Base-by-base conservation (phyloP, 2,329 filamentous ascomycete species). In the Cercospora zeina region DNA sequence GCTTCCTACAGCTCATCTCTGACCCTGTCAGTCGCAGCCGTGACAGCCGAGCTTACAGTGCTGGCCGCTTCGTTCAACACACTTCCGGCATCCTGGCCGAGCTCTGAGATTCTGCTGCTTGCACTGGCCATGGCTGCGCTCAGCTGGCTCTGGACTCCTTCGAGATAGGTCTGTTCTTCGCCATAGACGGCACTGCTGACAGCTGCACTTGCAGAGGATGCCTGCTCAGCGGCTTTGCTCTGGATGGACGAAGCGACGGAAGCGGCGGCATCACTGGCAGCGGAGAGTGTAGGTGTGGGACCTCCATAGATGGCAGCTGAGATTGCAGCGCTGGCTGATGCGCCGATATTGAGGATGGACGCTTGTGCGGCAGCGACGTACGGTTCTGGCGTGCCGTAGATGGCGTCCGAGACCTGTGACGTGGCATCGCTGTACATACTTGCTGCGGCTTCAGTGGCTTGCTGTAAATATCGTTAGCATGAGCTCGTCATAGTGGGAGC, bases 221-320 rank as follows among this genome's bases (percentile, higher is more conserved):
- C 71, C 33, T 79, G 78, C 45, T 80, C 77, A 10, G 75, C 76
- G 8, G 79, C 81, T 11, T 74, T 77, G 4, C 78, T 79, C 1
- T 79, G 76, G 16, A 81, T 73, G 14, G 80, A 81, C 19, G 75
- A 75, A 67, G 81, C 81, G 0, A 76, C 76, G 55, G 74, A 77
- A 6, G 74, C 77, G 2, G 77, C 80, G 30, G 75, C 77, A 54
- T 74, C 77, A 1, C 79, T 78, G 0, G 76, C 78, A 16, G 77
- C 77, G 37, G 81, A 81, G 36, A 78, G 73, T 5, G 76, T 78
- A 2, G 78, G 77, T 1, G 82, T 83, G 0, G 81, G 76, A 0
- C 81, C 81, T 19, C 85, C 83, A 67, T 85, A 87, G 58, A 88
- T 78, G 2, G 84, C 84, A 55, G 78, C 77, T 13, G 79, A 83